Conservation (phyloP, 2,329 filamentous ascomycete species). For the Huntiella omanensis region DNA sequence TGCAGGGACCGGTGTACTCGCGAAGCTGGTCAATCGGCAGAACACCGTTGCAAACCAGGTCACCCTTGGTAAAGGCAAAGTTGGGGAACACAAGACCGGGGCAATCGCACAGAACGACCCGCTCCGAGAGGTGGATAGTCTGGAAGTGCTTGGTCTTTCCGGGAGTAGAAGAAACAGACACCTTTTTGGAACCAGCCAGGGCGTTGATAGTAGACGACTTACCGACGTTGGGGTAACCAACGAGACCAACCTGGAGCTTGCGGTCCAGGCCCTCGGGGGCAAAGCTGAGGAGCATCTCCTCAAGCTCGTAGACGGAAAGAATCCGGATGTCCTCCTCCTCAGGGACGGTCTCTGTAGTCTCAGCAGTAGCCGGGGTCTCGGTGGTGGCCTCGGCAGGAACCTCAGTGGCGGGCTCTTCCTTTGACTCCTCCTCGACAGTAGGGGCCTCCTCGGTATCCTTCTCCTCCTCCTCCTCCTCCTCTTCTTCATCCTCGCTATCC, state of each 20-base stretch:
- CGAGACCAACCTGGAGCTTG: slow-evolving; percentile 79
- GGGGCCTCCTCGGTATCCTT: slow-evolving; percentile 12
- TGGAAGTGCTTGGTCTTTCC: slow-evolving; percentile 99
- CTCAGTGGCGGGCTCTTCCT: slow-evolving; percentile 5
- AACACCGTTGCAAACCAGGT: slow-evolving; percentile 87
- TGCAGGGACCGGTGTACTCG: slow-evolving; percentile 75
- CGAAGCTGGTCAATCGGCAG: slow-evolving; percentile 91
- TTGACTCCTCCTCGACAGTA: slow-evolving; percentile 9
- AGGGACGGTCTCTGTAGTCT: slow-evolving; percentile 19
- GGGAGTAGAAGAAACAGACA: slow-evolving; percentile 90
- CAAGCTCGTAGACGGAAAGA: slow-evolving; percentile 79
- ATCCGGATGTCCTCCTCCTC: slow-evolving; percentile 53
- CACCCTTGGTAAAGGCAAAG: slow-evolving; percentile 89
- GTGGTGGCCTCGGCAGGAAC: slow-evolving; percentile 1
- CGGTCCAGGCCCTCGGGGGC: slow-evolving; percentile 31
- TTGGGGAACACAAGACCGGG: slow-evolving; percentile 97
- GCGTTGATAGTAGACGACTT: slow-evolving; percentile 99
- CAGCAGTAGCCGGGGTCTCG: slow-evolving; percentile 14
- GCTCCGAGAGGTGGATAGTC: slow-evolving; percentile 81
- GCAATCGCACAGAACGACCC: slow-evolving; percentile 88
- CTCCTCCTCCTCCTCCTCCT: slow-evolving; percentile 22
- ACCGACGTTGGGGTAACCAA: slow-evolving; percentile 96
- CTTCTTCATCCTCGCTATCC: slow-evolving; percentile 22
- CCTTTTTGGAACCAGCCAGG: slow-evolving; percentile 94
- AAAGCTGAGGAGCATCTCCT: slow-evolving; percentile 69